Conservation (phyloP, 305 asterid species). For the Withania somnifera region DNA sequence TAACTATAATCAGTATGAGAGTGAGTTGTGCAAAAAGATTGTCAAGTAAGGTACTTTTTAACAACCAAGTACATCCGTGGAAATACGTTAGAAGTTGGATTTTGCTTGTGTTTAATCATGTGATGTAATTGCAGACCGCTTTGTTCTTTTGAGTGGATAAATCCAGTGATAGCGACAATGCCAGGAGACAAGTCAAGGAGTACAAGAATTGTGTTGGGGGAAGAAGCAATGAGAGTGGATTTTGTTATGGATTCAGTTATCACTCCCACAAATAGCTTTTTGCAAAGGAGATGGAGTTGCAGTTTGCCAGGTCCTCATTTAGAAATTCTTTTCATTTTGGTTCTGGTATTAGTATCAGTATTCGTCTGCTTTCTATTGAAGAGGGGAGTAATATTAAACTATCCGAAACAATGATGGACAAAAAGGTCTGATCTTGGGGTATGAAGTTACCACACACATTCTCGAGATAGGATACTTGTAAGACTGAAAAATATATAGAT, state of each 20-base stretch:
- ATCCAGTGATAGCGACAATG: constrained; percentile 47
- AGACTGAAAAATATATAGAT: background rate
- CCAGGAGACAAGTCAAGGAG: constrained; percentile 67
- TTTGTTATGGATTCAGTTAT: constrained; percentile 60
- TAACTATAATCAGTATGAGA: background rate
- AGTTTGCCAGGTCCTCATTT: constrained; percentile 34
- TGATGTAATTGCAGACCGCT: background rate
- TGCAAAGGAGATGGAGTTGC: constrained; percentile 32
- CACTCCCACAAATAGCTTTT: constrained; percentile 13
- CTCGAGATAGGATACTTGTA: background rate
- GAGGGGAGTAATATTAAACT: constrained; percentile 3
- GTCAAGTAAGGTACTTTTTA: background rate
- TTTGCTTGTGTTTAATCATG: background rate
- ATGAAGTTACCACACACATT: background rate
- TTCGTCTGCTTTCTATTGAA: constrained; percentile 15
- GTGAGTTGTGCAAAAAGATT: background rate
- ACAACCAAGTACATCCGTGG: background rate
- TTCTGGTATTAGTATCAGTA: constrained; percentile 28
- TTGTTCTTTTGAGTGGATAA: background rate
- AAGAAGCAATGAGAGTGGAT: constrained; percentile 52
- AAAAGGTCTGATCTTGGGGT: background rate
- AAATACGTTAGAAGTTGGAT: background rate
- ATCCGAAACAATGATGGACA: constrained; percentile 3
- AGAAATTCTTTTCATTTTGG: constrained; percentile 29
- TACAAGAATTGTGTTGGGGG: constrained; percentile 45